A percentile compares a stretch with the other conserved stretches of the same genome.
These are phyloP conservation scores for Coemansia umbellata DNA, from an alignment of 192 early-diverging fungal species.

Conservation along the genomic window DNA sequence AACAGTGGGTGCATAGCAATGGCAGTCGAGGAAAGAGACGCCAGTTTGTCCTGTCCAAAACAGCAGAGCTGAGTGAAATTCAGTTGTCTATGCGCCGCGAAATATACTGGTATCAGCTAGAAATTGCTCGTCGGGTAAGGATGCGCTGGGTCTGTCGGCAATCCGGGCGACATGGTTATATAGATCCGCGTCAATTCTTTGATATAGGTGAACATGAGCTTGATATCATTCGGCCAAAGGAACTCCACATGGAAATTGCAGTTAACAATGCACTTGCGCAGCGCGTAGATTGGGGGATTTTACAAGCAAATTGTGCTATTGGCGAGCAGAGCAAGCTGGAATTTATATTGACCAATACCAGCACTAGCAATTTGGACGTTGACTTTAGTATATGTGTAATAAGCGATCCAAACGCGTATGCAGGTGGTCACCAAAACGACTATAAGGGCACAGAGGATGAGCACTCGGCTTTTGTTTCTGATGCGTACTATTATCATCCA, in stretches of 20 bases:
- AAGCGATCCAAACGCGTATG: not conserved
- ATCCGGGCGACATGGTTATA: slow-evolving; percentile 18
- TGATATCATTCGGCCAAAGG: slow-evolving; percentile 6
- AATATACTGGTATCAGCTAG: slow-evolving; percentile 27
- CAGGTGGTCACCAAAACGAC: not conserved
- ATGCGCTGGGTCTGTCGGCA: slow-evolving; percentile 26
- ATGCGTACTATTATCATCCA: not conserved
- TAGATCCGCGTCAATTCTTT: slow-evolving; percentile 29
- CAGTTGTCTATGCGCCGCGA: slow-evolving; percentile 11
- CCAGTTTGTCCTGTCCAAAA: slow-evolving; percentile 40
- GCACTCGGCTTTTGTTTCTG: not conserved
- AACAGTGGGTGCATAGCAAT: slow-evolving; percentile 12
- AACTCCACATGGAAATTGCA: slow-evolving; percentile 3
- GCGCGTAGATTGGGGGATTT: slow-evolving; percentile 5
- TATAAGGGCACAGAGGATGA: not conserved
- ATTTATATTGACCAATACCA: slow-evolving; percentile 13
- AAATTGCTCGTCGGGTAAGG: slow-evolving; percentile 26
- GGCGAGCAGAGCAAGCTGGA: not conserved
- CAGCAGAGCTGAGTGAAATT: slow-evolving; percentile 1
- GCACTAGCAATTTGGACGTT: not conserved
- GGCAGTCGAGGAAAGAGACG: slow-evolving; percentile 1
- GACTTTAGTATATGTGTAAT: slow-evolving; percentile 4
- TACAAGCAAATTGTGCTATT: slow-evolving; percentile 5
- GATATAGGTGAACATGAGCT: slow-evolving; percentile 1
- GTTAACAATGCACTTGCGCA: slow-evolving; percentile 3